These are phyloP conservation scores for Casuarina cunninghamiana DNA, from an alignment of 306 rosid genomes.

Conservation along the genomic window DNA sequence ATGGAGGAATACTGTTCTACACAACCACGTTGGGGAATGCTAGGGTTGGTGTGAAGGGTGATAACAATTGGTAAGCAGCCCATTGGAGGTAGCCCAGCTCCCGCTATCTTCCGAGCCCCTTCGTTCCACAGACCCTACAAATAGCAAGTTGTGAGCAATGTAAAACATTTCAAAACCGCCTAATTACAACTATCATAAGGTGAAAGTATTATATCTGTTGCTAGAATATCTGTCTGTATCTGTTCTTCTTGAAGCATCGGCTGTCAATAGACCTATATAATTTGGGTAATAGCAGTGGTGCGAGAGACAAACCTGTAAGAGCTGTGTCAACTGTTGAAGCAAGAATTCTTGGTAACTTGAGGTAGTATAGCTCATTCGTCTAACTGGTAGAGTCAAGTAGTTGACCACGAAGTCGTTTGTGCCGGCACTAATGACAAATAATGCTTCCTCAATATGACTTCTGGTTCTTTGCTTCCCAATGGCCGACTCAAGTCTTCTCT, in stretches of 20 bases:
- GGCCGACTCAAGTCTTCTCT: conserved; percentile 34
- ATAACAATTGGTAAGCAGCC: conserved; percentile 69
- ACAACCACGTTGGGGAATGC: conserved; percentile 41
- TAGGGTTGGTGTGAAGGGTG: conserved; percentile 32
- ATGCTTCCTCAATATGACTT: conserved; percentile 49
- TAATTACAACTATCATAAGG: too few relatives aligned
- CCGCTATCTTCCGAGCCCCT: conserved; percentile 54
- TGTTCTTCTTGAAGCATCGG: too few relatives aligned
- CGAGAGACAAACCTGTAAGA: conserved; percentile 55
- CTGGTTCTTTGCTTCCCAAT: conserved; percentile 47
- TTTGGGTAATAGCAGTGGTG: not conserved
- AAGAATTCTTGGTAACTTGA: conserved; percentile 54
- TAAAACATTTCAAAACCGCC: not conserved
- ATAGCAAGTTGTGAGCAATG: too few relatives aligned
- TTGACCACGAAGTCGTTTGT: conserved; percentile 75
- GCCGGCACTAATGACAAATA: conserved; percentile 64
- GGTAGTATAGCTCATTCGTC: conserved; percentile 34
- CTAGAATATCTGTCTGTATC: too few relatives aligned
- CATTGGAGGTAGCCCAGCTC: conserved; percentile 67
- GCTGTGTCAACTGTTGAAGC: conserved; percentile 37
- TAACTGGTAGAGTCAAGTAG: conserved; percentile 52
- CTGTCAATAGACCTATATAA: too few relatives aligned
- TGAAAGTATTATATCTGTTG: too few relatives aligned
- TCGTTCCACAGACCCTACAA: conserved; percentile 55
- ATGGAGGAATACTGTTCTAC: conserved; percentile 42